Percentiles rank a stretch among this genome's conserved stretches.
Evolutionary conservation across 2,329 filamentous ascomycete genomes (phyloP).

Genomic region (Aspergillus caelatus): DNA sequence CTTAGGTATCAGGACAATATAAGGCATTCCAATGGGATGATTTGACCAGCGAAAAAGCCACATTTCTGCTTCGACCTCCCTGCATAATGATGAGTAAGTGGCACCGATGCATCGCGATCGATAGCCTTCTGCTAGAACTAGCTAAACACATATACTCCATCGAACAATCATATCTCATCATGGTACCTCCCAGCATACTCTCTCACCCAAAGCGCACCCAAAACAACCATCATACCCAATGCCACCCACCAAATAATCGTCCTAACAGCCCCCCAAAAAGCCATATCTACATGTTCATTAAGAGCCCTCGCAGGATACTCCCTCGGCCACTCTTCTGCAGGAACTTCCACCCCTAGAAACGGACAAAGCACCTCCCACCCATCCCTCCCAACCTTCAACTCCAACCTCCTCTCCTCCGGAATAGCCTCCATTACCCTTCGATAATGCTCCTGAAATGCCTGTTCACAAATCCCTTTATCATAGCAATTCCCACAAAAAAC

Average conservation of each 20-base stretch:
- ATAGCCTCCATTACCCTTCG: constrained; percentile 22
- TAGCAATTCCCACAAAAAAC: constrained; percentile 20
- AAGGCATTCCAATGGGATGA: no score
- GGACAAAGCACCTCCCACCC: constrained; percentile 51
- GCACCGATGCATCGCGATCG: no score
- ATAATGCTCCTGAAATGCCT: constrained; percentile 24
- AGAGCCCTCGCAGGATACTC: background rate
- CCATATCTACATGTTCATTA: background rate
- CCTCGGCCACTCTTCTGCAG: constrained; percentile 12
- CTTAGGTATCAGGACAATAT: no score
- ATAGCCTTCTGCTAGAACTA: background rate
- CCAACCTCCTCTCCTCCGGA: constrained; percentile 27
- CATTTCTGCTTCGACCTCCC: no score
- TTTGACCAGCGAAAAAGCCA: no score
- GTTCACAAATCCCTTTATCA: constrained; percentile 14
- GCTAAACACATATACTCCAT: background rate
- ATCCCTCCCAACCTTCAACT: constrained; percentile 34
- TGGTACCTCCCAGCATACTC: background rate
- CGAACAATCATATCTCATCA: background rate
- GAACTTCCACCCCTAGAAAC: constrained; percentile 42
- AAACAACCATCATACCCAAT: background rate
- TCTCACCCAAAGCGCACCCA: background rate
- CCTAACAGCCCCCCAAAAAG: background rate
- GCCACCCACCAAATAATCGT: background rate
- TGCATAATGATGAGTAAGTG: no score